Evolutionary conservation across 164 flowering plant species (phyloP).

Genomic region (Liquidambar formosana): DNA sequence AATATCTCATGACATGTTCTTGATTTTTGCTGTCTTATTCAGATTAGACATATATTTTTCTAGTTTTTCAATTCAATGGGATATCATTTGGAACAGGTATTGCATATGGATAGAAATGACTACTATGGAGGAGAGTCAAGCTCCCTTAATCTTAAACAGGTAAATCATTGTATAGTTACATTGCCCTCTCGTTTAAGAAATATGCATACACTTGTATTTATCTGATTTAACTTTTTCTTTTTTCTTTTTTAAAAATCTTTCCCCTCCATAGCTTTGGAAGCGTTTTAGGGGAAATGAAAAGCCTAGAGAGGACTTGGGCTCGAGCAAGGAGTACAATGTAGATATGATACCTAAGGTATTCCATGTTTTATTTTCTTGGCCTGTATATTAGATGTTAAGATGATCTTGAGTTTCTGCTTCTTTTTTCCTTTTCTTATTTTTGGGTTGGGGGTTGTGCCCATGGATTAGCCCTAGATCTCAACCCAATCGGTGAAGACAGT

Average conservation of each 20-base stretch:
- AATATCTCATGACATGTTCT: too few species aligned
- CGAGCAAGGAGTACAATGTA: conserved; percentile 88
- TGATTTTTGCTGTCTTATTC: too few species aligned
- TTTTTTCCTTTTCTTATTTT: too few species aligned
- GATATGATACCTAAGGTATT: conserved; percentile 95
- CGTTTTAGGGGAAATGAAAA: conserved; percentile 67
- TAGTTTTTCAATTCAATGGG: background rate
- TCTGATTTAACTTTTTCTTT: background rate
- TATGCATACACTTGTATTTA: background rate
- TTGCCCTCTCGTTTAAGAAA: background rate
- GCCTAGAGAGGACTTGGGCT: conserved; percentile 70
- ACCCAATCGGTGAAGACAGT: too few species aligned
- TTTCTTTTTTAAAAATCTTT: background rate
- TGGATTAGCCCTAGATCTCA: too few species aligned
- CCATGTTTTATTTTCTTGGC: background rate
- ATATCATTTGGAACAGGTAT: conserved; percentile 50
- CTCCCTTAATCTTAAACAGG: conserved; percentile 81
- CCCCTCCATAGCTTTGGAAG: conserved; percentile 73
- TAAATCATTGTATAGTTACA: conserved; percentile 11
- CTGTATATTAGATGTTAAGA: background rate
- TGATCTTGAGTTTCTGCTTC: too few species aligned
- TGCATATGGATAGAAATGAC: conserved; percentile 93
- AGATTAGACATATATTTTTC: background rate
- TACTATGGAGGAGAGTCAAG: conserved; percentile 90
- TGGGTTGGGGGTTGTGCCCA: too few species aligned